Base-by-base conservation (phyloP, 1,284 basidiomycete genomes). In the Ceratobasidium sp. region DNA sequence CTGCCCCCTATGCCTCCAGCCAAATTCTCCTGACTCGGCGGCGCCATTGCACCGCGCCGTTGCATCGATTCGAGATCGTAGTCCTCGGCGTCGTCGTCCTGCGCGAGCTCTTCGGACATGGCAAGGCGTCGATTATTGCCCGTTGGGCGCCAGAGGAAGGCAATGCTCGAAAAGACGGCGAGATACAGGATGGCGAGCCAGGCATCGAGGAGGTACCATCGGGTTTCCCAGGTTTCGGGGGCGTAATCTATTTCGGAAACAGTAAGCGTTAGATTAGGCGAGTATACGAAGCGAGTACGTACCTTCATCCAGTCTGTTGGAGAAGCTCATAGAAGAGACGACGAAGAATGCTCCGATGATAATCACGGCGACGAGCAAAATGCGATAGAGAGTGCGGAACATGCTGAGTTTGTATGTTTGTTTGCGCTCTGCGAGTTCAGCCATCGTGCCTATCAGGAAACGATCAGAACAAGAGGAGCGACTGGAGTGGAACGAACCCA, bases 121-220 rank as follows among this genome's bases (percentile, higher is more conserved):
- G 92, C 93, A 81, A 94, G 90, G 86, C 95, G 94, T 87, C 95
- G 90, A 87, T 99, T 99, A 86, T 96, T 92, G 55, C 91, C 91
- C 1, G 96, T 95, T 78, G 97, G 97, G 58, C 97, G 89, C 97
- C 98, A 99, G 40, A 99, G 33, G 86, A 92, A 98, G 2, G 95
- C 92, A 80, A 99, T 96, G 10, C 91, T 88, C 64, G 88, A 86
- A 84, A 99, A 99, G 63, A 94, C 92, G 46, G 89, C 86, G 68
- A 97, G 90, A 84, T 96, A 98, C 49, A 98, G 91, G 42, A 96
- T 87, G 0, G 94, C 91, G 44, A 99, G 89, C 89, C 96, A 98
- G n/a, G 97, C 98, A 83, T 99, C 98, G 60, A 99, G 89, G 18
- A 99, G 87, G 91, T 97, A 96, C 98, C 98, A 99, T 70, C 97